Evolutionary conservation across 2,329 filamentous ascomycete genomes (phyloP), one percentile per base, ranked within the genome.

Genomic region (Stagonosporopsis tanaceti): DNA sequence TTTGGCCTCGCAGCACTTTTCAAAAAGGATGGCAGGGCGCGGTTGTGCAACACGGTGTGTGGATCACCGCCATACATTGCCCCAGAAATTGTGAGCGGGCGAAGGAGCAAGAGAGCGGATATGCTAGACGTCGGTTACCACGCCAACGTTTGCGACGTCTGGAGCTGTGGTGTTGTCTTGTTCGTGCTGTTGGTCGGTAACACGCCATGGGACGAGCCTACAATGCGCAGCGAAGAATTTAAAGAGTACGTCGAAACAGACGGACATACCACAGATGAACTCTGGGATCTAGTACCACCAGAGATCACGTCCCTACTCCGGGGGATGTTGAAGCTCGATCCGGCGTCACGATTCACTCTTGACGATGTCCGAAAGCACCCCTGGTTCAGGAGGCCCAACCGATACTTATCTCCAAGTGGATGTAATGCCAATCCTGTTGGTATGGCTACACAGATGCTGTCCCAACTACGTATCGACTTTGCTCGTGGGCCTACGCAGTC

Each of bases 41-140:
- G 97, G 77, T 80, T 88, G 60, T 96, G 92, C 72, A 87, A 88
- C 14, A 97, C 94, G 2, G 90, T 98, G 64, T 99, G 95, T 72
- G 95, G 95, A 6, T 97, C 93, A 68, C 95, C 95, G 20, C 95
- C 95, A 0, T 99, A 99, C 71, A 97, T 99, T 70, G 95, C 95
- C 0, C 95, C 96, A 0, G 95, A 99, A 77, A 95, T 99, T 27
- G 79, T 89, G 17, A 79, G 75, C 30, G 84, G 84, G 42, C 81
- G 78, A 50, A 66, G 73, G 44, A 80, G 79, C 54, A 74, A 74
- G 66, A 83, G 81, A 71, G 79, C 74, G 45, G 74, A 82, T 38
- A 67, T 82, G 35, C 78, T 84, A 48, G 80, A 83, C 25, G 69
- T 73, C 45, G 87, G 89, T 53, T 94, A 94, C 71, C 83, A 85